Evolutionary conservation across 208 protist genomes (phyloP).

Genomic region (Trypanosoma brucei): DNA sequence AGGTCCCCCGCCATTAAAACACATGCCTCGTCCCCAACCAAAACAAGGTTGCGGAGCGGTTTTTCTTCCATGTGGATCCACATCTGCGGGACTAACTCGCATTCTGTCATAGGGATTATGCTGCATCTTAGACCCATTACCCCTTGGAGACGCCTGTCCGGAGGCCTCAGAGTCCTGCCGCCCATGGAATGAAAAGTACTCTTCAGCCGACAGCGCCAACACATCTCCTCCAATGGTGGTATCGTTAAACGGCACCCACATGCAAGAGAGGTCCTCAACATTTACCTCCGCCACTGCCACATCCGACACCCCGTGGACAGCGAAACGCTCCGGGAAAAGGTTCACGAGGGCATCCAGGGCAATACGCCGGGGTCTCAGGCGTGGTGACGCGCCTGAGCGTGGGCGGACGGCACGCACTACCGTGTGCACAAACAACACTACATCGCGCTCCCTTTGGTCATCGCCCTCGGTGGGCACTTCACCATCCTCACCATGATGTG

Average conservation of each 20-base stretch:
- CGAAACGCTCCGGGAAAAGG: constrained; percentile 15
- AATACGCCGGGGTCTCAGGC: constrained; percentile 2
- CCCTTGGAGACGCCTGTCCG: not conserved
- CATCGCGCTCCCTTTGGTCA: not conserved
- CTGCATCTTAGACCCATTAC: not conserved
- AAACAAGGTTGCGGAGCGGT: too few relatives aligned
- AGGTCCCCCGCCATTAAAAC: too few relatives aligned
- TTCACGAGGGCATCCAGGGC: constrained; percentile 9
- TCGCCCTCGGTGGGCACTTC: not conserved
- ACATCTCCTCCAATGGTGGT: not conserved
- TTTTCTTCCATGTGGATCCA: not conserved
- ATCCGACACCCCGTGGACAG: constrained; percentile 5
- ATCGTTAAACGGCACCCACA: not conserved
- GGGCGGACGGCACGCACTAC: constrained; percentile 3
- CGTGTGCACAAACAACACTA: constrained; percentile 1
- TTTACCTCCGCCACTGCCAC: constrained; percentile 12
- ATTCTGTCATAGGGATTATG: constrained; percentile 2
- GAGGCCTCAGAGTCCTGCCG: too few relatives aligned
- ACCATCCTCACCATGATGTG: not conserved
- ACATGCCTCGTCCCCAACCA: too few relatives aligned
- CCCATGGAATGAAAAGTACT: too few relatives aligned
- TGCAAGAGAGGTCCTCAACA: not conserved
- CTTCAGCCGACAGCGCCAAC: not conserved
- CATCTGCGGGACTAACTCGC: not conserved
- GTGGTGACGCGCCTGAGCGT: not conserved